Conservation (phyloP, 2,329 filamentous ascomycete genomes). For the Phaeoacremonium minimum region DNA sequence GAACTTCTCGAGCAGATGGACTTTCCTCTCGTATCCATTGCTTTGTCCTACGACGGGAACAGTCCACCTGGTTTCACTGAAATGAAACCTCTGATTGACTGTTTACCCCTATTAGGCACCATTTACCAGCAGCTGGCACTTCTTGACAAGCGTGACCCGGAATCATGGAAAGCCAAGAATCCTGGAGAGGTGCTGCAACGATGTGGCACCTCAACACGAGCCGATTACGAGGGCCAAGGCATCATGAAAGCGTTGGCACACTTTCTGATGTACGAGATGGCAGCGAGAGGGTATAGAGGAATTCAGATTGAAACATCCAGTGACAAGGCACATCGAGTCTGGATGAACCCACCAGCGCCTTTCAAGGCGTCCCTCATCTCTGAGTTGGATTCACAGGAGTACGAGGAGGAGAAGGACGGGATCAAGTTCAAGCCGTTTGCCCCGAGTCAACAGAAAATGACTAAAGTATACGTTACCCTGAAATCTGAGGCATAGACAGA, state of each 20-base stretch:
- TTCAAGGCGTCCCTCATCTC: constrained; percentile 10
- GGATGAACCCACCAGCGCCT: constrained; percentile 17
- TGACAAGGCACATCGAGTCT: constrained; percentile 18
- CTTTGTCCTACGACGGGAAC: constrained; percentile 20
- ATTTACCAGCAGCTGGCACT: constrained; percentile 2
- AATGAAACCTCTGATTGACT: constrained; percentile 2
- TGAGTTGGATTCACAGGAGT: constrained; percentile 2
- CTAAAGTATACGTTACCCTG: background rate
- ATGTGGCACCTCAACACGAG: constrained; percentile 18
- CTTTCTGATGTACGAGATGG: constrained; percentile 15
- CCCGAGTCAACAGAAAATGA: background rate
- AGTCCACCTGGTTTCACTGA: constrained; percentile 8
- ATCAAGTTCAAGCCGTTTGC: background rate
- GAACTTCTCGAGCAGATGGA: constrained; percentile 23
- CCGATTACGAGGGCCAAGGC: constrained; percentile 18
- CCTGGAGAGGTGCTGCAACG: constrained; percentile 18
- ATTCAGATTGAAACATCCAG: constrained; percentile 18
- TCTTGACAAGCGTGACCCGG: constrained; percentile 17
- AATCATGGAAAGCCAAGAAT: constrained; percentile 16
- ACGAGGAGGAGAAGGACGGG: constrained; percentile 2
- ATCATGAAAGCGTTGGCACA: constrained; percentile 18
- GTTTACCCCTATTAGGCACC: constrained; percentile 5
- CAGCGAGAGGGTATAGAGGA: constrained; percentile 14
- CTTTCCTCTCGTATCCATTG: constrained; percentile 23
- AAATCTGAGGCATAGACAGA: too few species aligned